Evolutionary conservation across 164 flowering plant genomes (phyloP).

Genomic region (Santalum album): DNA sequence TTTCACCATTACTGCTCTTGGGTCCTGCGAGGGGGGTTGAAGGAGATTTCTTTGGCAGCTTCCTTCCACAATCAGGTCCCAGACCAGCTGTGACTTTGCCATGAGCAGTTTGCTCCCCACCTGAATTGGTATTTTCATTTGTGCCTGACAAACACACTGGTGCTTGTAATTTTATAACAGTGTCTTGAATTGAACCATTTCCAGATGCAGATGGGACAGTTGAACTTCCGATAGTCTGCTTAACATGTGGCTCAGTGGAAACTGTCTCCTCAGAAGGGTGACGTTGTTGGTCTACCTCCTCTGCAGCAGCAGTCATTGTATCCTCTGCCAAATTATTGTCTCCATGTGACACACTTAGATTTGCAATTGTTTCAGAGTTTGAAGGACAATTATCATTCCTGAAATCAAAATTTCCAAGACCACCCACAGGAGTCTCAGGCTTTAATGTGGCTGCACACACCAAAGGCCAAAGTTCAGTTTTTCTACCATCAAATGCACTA

Average conservation of each 20-base stretch:
- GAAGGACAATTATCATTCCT: conserved; percentile 17
- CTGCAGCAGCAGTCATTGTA: conserved; percentile 8
- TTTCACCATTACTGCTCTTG: conserved; percentile 8
- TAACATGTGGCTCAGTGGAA: conserved; percentile 14
- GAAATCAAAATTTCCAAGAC: conserved; percentile 11
- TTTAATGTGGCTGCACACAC: conserved; percentile 18
- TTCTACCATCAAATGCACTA: conserved; percentile 15
- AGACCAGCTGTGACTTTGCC: conserved; percentile 2
- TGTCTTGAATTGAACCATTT: conserved; percentile 12
- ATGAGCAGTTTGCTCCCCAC: conserved; percentile 14
- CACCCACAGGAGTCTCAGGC: conserved; percentile 11
- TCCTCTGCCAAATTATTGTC: conserved; percentile 17
- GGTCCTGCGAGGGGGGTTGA: conserved; percentile 6
- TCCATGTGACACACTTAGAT: conserved; percentile 9
- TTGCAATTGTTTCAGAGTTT: conserved; percentile 12
- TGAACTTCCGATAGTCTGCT: conserved; percentile 10
- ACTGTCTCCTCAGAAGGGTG: conserved; percentile 10
- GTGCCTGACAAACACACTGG: conserved; percentile 14
- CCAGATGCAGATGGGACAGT: conserved; percentile 14
- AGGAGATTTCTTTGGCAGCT: conserved; percentile 10
- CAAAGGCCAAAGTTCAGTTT: conserved; percentile 12
- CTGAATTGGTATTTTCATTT: conserved; percentile 10
- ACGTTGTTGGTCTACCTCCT: conserved; percentile 14
- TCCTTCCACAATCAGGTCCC: conserved; percentile 13
- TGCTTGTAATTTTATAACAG: conserved; percentile 19